phyloP scores from a whole-genome alignment of 2,329 filamentous ascomycete species.

The Clonostachys byssicola region DNA sequence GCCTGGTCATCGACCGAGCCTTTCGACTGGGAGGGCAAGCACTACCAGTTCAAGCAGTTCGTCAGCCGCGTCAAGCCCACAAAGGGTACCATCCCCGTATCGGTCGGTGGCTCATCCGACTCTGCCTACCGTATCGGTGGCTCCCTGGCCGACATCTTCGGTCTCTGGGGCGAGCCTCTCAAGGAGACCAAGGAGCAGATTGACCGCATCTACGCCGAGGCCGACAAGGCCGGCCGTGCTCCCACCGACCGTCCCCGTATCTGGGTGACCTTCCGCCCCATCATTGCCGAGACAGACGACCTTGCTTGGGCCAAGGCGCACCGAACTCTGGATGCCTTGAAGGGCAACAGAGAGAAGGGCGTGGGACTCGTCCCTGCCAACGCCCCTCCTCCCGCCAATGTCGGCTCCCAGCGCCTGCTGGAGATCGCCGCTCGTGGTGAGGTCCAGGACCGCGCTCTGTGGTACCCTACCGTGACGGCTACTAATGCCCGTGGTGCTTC shows the following conservation, averaged over 20 bases:
- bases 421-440: slow-evolving; percentile 52
- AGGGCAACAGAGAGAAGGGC: slow-evolving; percentile 30
- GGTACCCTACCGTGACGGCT: slow-evolving; percentile 59
- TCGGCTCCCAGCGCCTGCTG: slow-evolving; percentile 52
- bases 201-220: slow-evolving; percentile 53
- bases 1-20: slow-evolving; percentile 53
- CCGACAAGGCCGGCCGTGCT: slow-evolving; percentile 49
- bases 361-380: slow-evolving; percentile 12
- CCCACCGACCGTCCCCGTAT: slow-evolving; percentile 46
- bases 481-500: slow-evolving; percentile 56
- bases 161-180: slow-evolving; percentile 59
- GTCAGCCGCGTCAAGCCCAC: slow-evolving; percentile 47
- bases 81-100: slow-evolving; percentile 51
- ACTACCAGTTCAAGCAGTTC: slow-evolving; percentile 57
- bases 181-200: slow-evolving; percentile 62
- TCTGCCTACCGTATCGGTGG: slow-evolving; percentile 58
- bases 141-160: slow-evolving; percentile 56
- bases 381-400: slow-evolving; percentile 45
- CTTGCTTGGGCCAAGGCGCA: slow-evolving; percentile 59
- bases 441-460: slow-evolving; percentile 57
- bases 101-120: slow-evolving; percentile 54
- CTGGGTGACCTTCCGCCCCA: slow-evolving; percentile 62
- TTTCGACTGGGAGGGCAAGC: slow-evolving; percentile 58
- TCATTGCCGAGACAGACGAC: slow-evolving; percentile 56
- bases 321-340: slow-evolving; percentile 46